Percentiles rank a stretch among this genome's conserved stretches.
Evolutionary conservation across 495 filamentous ascomycete species (phyloP).

Genomic region (Delitschia confertaspora): DNA sequence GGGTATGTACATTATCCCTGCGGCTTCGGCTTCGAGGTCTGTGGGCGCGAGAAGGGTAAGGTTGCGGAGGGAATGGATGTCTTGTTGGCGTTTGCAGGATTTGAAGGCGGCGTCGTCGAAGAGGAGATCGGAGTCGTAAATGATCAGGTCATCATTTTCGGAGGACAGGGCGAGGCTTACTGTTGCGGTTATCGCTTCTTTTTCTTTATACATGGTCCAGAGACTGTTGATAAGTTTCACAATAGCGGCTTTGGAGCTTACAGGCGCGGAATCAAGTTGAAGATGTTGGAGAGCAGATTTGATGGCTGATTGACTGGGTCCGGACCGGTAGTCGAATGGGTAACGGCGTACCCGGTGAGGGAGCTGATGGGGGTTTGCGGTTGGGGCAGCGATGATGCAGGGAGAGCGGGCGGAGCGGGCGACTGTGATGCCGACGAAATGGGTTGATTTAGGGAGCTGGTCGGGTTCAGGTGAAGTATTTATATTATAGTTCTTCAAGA

Average conservation of each 20-base stretch:
- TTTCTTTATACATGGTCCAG: slow-evolving; percentile 52
- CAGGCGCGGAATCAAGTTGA: slow-evolving; percentile 39
- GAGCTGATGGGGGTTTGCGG: slow-evolving; percentile 34
- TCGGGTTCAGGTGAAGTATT: slow-evolving; percentile 38
- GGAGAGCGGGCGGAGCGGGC: slow-evolving; percentile 57
- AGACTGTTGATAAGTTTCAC: slow-evolving; percentile 46
- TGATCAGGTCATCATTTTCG: slow-evolving; percentile 1
- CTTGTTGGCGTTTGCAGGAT: slow-evolving; percentile 53
- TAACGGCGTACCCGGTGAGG: slow-evolving; percentile 43
- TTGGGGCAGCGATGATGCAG: slow-evolving; percentile 56
- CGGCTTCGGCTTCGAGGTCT: slow-evolving; percentile 57
- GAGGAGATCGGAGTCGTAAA: slow-evolving; percentile 31
- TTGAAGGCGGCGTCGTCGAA: slow-evolving; percentile 76
- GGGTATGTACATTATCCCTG: slow-evolving; percentile 67
- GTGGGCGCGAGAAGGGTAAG: slow-evolving; percentile 43
- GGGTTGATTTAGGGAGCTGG: slow-evolving; percentile 33
- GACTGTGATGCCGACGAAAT: slow-evolving; percentile 53
- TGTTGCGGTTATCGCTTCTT: slow-evolving; percentile 51
- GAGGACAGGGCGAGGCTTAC: slow-evolving; percentile 13
- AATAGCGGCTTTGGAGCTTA: slow-evolving; percentile 37
- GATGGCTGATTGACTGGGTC: slow-evolving; percentile 33
- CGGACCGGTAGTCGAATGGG: slow-evolving; percentile 50
- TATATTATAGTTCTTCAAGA: slow-evolving; percentile 48
- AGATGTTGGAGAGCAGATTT: slow-evolving; percentile 43
- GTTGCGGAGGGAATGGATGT: slow-evolving; percentile 52